These are phyloP conservation scores for Macadamia integrifolia DNA, from an alignment of 164 flowering plant genomes.

Conservation along the genomic window DNA sequence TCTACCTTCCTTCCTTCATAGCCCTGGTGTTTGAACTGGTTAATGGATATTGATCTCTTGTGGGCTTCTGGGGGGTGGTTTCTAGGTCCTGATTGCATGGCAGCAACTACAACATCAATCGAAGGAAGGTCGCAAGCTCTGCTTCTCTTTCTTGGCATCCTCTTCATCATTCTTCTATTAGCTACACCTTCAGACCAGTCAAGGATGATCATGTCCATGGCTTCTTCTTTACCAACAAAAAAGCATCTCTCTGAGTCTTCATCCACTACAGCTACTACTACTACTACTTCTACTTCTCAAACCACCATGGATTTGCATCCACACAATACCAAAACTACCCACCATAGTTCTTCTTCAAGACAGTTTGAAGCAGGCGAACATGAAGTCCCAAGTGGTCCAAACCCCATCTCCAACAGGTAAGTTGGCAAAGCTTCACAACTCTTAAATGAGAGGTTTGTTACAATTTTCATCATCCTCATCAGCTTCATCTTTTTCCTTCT, in stretches of 20 bases:
- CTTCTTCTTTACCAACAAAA: slow-evolving; percentile 15
- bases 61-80: slow-evolving; percentile 69
- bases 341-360: background rate
- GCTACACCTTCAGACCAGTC: slow-evolving; percentile 25
- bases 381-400: slow-evolving; percentile 91
- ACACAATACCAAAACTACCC: no score
- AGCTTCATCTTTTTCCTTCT: slow-evolving; percentile 1
- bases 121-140: slow-evolving; percentile 27
- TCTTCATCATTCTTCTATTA: slow-evolving; percentile 34
- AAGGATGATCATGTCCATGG: slow-evolving; percentile 18
- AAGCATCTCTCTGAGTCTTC: slow-evolving; percentile 22
- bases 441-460: slow-evolving; percentile 32
- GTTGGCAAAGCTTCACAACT: slow-evolving; percentile 2
- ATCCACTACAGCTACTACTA: slow-evolving; percentile 5
- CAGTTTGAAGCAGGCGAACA: slow-evolving; percentile 51
- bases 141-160: slow-evolving; percentile 22
- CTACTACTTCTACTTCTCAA: slow-evolving; percentile 9
- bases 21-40: slow-evolving; percentile 39
- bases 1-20: slow-evolving; percentile 6
- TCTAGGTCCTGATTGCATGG: slow-evolving; percentile 63
- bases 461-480: slow-evolving; percentile 1
- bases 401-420: slow-evolving; percentile 62
- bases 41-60: slow-evolving; percentile 83
- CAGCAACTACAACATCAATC: slow-evolving; percentile 27
- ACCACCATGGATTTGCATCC: no score